A percentile compares a stretch with the other conserved stretches of the same genome.
phyloP scores from a whole-genome alignment of 2,329 filamentous ascomycete genomes.

The Colletotrichum ledebouriae region DNA sequence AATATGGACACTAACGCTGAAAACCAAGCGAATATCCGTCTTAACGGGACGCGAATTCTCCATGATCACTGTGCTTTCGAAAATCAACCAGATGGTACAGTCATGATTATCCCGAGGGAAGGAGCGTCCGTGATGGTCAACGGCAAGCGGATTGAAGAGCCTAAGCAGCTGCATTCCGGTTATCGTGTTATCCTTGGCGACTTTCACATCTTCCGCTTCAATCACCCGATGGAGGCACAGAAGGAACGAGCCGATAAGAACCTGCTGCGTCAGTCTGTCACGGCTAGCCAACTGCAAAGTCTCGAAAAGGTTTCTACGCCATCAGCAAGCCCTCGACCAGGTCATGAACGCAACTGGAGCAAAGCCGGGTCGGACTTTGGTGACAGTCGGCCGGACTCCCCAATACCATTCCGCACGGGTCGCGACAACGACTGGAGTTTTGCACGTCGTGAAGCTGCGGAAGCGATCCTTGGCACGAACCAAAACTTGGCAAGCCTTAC shows the following conservation, averaged over 20 bases:
- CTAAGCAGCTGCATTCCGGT: conserved; percentile 88
- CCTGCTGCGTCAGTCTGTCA: conserved; percentile 85
- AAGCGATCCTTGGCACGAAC: conserved; percentile 88
- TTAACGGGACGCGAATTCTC: conserved; percentile 94
- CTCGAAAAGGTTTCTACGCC: conserved; percentile 74
- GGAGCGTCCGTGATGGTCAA: conserved; percentile 99
- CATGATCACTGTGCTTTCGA: conserved; percentile 95
- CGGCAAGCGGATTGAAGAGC: conserved; percentile 87
- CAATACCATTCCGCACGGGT: conserved; percentile 76
- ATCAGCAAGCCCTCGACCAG: conserved; percentile 69
- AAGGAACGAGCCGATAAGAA: conserved; percentile 92
- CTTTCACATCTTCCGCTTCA: conserved; percentile 99
- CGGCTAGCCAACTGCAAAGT: conserved; percentile 70
- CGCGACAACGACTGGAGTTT: conserved; percentile 96
- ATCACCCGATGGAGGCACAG: conserved; percentile 94
- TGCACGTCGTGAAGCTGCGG: conserved; percentile 92
- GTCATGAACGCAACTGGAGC: conserved; percentile 86
- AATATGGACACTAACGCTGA: conserved; percentile 88
- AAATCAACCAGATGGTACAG: conserved; percentile 85
- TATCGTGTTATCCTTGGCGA: conserved; percentile 96
- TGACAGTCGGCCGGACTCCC: conserved; percentile 84
- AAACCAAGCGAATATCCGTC: conserved; percentile 84
- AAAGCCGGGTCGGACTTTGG: conserved; percentile 83
- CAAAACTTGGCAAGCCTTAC: conserved; percentile 91
- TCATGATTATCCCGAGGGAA: conserved; percentile 90